Evolutionary conservation across 2,329 filamentous ascomycete genomes (phyloP).

Genomic region (Chaetomium strumarium): DNA sequence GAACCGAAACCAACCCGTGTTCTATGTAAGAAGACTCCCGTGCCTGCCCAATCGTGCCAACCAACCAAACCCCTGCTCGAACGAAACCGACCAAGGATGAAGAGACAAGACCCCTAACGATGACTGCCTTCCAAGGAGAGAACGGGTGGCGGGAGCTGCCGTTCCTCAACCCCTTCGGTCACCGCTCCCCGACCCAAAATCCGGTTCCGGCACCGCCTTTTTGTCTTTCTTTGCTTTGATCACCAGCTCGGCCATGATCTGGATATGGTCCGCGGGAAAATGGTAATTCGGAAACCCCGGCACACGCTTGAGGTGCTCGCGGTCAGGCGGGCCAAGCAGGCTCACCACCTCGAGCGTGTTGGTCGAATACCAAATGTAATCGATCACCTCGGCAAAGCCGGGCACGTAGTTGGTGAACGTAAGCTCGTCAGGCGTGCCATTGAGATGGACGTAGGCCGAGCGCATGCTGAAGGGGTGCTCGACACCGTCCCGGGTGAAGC

Average conservation of each 20-base stretch:
- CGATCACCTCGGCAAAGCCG: conserved; percentile 84
- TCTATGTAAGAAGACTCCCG: not conserved
- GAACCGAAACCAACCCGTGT: no score
- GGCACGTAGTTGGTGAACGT: conserved; percentile 97
- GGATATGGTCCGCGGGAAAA: conserved; percentile 89
- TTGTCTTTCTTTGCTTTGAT: conserved; percentile 84
- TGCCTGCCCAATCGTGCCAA: not conserved
- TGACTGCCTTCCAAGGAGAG: not conserved
- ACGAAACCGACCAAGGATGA: not conserved
- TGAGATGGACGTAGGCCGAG: conserved; percentile 79
- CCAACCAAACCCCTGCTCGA: conserved; percentile 5
- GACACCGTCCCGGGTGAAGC: conserved; percentile 87
- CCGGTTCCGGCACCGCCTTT: conserved; percentile 58
- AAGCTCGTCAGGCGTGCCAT: conserved; percentile 75
- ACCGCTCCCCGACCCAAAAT: conserved; percentile 45
- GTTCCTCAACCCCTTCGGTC: conserved; percentile 21
- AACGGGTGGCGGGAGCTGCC: no score
- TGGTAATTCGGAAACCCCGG: conserved; percentile 92
- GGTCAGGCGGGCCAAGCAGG: conserved; percentile 79
- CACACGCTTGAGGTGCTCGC: conserved; percentile 76
- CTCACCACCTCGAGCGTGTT: conserved; percentile 80
- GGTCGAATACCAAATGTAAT: conserved; percentile 97
- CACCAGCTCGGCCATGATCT: conserved; percentile 81
- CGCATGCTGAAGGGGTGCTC: conserved; percentile 91
- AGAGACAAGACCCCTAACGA: not conserved